Percentiles rank a stretch among this genome's conserved stretches.
Evolutionary conservation across 768 basidiomycete species (phyloP).

Genomic region (Sarcomyxa edulis): DNA sequence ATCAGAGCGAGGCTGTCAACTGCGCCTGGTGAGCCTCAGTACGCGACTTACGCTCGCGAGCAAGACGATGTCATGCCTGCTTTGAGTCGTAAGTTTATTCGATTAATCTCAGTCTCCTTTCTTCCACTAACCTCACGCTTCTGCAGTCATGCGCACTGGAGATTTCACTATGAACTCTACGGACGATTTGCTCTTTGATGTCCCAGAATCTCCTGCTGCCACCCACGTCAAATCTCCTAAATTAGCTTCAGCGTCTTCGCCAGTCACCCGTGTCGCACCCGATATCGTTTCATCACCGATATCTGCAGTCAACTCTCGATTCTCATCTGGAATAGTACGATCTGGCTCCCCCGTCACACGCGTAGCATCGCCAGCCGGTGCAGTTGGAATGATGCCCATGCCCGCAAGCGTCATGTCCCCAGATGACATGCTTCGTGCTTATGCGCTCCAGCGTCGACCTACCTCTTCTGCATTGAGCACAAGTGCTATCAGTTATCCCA

Average conservation of each 20-base stretch:
- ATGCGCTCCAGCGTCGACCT: slow-evolving; percentile 39
- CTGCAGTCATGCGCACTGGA: slow-evolving; percentile 70
- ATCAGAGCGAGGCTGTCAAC: slow-evolving; percentile 39
- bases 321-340: slow-evolving; percentile 1
- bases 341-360: neutral
- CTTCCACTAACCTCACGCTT: slow-evolving; percentile 4
- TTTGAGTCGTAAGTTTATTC: slow-evolving; percentile 46
- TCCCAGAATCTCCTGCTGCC: neutral
- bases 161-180: slow-evolving; percentile 1
- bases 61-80: slow-evolving; percentile 66
- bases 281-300: no score
- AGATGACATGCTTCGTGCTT: slow-evolving; percentile 74
- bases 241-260: no score
- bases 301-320: slow-evolving; percentile 7
- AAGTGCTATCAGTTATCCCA: slow-evolving; percentile 1
- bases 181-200: slow-evolving; percentile 8
- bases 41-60: slow-evolving; percentile 15
- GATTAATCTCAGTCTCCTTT: neutral
- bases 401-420: slow-evolving; percentile 45
- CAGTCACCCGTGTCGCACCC: no score
- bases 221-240: no score
- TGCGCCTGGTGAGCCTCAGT: slow-evolving; percentile 21
- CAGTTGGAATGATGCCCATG: slow-evolving; percentile 25
- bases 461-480: slow-evolving; percentile 3
- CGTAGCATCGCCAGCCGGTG: slow-evolving; percentile 10